Percentiles rank a stretch among this genome's conserved stretches.
phyloP scores from a whole-genome alignment of 23 red algal species.

The Pyropia haitanensis region DNA sequence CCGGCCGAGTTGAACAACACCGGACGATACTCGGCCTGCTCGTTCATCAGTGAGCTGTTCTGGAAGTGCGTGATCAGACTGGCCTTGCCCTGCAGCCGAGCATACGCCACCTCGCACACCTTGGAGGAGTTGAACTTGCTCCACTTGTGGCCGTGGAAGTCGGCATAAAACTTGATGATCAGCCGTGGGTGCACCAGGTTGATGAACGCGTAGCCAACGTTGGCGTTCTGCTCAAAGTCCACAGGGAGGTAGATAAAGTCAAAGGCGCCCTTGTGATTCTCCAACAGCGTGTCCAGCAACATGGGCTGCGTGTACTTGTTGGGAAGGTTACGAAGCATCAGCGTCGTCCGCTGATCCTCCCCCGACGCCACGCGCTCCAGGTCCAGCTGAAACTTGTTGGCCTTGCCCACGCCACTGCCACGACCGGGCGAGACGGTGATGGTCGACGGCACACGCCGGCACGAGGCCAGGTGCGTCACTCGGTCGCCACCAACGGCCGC shows the following conservation, averaged over 20 bases:
- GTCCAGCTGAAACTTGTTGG: constrained; percentile 47
- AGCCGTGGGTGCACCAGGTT: constrained; percentile 64
- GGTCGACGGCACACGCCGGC: too few species aligned
- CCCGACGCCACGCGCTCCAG: constrained; percentile 63
- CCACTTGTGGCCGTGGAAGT: constrained; percentile 85
- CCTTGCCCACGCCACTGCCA: too few species aligned
- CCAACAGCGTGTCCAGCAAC: constrained; percentile 68
- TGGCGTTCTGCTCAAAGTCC: constrained; percentile 90
- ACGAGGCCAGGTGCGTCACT: too few species aligned
- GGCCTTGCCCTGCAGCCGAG: constrained; percentile 78
- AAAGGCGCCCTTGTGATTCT: constrained; percentile 68
- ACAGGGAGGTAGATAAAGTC: constrained; percentile 96
- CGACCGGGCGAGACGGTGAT: too few species aligned
- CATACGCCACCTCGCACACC: constrained; percentile 87
- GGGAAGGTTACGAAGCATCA: constrained; percentile 92
- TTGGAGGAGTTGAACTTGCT: constrained; percentile 90
- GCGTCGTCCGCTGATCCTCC: constrained; percentile 63
- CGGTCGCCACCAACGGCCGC: too few species aligned
- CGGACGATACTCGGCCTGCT: constrained; percentile 85
- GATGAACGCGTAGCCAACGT: constrained; percentile 95
- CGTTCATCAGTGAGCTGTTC: constrained; percentile 74
- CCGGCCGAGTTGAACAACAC: constrained; percentile 67
- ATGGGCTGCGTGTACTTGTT: constrained; percentile 94
- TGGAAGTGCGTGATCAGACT: constrained; percentile 83
- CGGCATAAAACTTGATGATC: constrained; percentile 73